phyloP scores from a whole-genome alignment of 192 early-diverging fungal genomes.

The Rhizoclosmatium sp. region DNA sequence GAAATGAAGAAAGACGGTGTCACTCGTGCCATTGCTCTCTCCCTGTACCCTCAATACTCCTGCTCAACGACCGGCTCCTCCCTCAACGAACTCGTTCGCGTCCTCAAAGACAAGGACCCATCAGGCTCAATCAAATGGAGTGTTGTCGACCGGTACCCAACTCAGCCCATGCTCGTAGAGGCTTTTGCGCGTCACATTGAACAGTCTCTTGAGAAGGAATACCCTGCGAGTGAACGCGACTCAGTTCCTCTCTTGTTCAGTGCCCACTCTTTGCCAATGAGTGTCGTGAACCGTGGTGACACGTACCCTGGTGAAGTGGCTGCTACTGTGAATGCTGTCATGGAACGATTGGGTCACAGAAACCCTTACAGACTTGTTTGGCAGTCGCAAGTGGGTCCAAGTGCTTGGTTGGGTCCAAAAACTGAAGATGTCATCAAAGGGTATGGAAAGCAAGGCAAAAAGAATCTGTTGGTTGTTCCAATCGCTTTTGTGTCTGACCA shows the following conservation, averaged over 20 bases:
- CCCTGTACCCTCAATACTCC: slow-evolving; percentile 97
- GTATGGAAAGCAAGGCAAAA: slow-evolving; percentile 77
- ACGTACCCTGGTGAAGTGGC: slow-evolving; percentile 13
- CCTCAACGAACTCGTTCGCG: slow-evolving; percentile 85
- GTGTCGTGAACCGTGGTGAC: slow-evolving; percentile 85
- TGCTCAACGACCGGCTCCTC: slow-evolving; percentile 93
- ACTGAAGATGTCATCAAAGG: slow-evolving; percentile 82
- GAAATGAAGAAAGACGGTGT: slow-evolving; percentile 85
- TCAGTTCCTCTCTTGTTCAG: slow-evolving; percentile 90
- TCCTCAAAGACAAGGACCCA: slow-evolving; percentile 68
- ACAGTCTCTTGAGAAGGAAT: slow-evolving; percentile 63
- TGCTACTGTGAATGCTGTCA: slow-evolving; percentile 61
- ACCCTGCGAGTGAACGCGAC: slow-evolving; percentile 68
- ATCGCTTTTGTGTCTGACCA: slow-evolving; percentile 98
- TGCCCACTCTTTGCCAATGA: slow-evolving; percentile 95
- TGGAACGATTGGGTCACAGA: slow-evolving; percentile 70
- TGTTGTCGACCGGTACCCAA: slow-evolving; percentile 95
- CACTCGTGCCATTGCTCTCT: slow-evolving; percentile 85
- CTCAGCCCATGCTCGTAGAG: slow-evolving; percentile 85
- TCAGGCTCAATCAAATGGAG: slow-evolving; percentile 81
- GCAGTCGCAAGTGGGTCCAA: slow-evolving; percentile 95
- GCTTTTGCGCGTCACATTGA: slow-evolving; percentile 85
- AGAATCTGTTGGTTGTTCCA: slow-evolving; percentile 86
- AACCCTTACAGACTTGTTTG: slow-evolving; percentile 92
- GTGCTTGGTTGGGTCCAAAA: slow-evolving; percentile 91